Conservation (phyloP, 2,329 filamentous ascomycete genomes). For the Pseudogymnoascus sp. region DNA sequence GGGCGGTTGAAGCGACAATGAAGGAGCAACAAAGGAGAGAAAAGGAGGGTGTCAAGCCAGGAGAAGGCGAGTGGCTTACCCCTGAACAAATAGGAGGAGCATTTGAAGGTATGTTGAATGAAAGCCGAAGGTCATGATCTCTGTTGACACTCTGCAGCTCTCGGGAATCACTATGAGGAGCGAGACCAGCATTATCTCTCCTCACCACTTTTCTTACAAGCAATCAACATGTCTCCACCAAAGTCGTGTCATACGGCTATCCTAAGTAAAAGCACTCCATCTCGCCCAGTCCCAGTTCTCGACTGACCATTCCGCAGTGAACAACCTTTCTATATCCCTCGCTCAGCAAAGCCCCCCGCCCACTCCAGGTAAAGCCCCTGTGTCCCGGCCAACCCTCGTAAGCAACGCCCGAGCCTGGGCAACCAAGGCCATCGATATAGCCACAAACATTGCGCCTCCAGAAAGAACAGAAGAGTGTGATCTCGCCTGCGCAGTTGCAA, state of each 20-base stretch:
- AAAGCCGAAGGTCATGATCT: background rate
- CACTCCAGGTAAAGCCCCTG: conserved; percentile 30
- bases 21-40: conserved; percentile 55
- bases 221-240: conserved; percentile 58
- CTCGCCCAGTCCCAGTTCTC: background rate
- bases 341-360: conserved; percentile 40
- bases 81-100: conserved; percentile 64
- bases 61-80: conserved; percentile 63
- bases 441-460: conserved; percentile 55
- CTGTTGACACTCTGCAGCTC: conserved; percentile 40
- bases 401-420: conserved; percentile 71
- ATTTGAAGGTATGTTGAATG: conserved; percentile 48
- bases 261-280: conserved; percentile 48
- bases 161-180: conserved; percentile 68
- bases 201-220: conserved; percentile 78
- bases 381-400: conserved; percentile 53
- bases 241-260: conserved; percentile 69
- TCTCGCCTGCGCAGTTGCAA: conserved; percentile 69
- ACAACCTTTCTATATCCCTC: conserved; percentile 68
- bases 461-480: conserved; percentile 72
- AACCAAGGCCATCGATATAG: conserved; percentile 62
- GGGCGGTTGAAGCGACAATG: conserved; percentile 73
- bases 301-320: conserved; percentile 46
- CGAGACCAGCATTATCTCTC: conserved; percentile 71
- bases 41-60: conserved; percentile 58